Evolutionary conservation across 345 rosid species (phyloP), one percentile per base, ranked within the genome.

Genomic region (thale cress (Arabidopsis thaliana)): DNA sequence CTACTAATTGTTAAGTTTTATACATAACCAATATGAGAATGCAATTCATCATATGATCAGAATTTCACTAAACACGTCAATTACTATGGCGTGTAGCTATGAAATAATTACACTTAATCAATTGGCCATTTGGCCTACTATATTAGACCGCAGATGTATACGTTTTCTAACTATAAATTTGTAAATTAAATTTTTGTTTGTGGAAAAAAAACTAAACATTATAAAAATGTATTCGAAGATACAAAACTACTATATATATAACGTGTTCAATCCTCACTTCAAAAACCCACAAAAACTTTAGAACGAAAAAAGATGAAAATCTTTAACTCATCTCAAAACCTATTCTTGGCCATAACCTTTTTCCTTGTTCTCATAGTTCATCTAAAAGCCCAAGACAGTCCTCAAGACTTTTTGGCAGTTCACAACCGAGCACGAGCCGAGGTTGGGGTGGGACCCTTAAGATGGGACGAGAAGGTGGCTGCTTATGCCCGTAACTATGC

Each of bases 341-440:
- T 77, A 48, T 65, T 71, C 61, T 30, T 77, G 4, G 62, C 62
- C 37, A 58, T 45, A 40, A 40, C 55, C 49, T 4, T 77, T 46
- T 34, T 77, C 72, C 33, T 77, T 24, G 52, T 61, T n/a, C 53
- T 60, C 8, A n/a, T 72, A n/a, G 64, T 42, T 72, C 50, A 56
- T 20, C 41, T 71, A 16, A 41, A 45, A 36, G 78, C 87, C 28
- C 90, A 86, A 62, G 68, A 86, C 83, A 57, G 75, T 1, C 79
- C 42, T 3, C 83, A 73, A 65, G 86, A 86, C 80, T 86, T 72
- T 23, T 41, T 86, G 64, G 32, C 56, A 20, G 84, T 84, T 40
- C 90, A 88, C 80, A 88, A 88, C 73, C 34, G 44, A 4, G 93
- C 84, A 32, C 84, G 90, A 8, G 71, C 65, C 0, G 62, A n/a